phyloP scores from a whole-genome alignment of 306 rosid genomes.

The Spatholobus suberectus region DNA sequence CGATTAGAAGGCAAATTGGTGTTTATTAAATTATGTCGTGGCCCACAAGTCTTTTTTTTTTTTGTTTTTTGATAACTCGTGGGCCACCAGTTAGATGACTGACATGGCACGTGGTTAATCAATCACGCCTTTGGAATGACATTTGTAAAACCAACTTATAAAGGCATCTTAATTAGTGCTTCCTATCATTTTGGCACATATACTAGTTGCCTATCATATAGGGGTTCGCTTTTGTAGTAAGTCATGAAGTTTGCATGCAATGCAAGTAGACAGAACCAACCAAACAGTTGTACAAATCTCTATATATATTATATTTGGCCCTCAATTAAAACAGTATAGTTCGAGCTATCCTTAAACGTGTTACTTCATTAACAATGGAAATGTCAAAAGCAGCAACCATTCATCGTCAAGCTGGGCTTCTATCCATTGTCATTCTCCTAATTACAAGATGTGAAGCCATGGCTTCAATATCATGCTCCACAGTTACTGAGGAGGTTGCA shows the following conservation, averaged over 20 bases:
- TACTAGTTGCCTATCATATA: background rate
- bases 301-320: background rate
- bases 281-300: background rate
- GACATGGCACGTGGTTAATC: background rate
- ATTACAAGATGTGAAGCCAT: background rate
- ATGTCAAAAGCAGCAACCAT: conserved; percentile 20
- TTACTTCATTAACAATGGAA: background rate
- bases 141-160: background rate
- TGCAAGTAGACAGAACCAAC: background rate
- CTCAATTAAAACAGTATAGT: background rate
- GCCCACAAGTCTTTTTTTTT: too few relatives aligned
- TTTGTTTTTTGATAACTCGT: too few relatives aligned
- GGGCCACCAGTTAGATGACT: too few relatives aligned
- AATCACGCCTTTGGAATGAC: background rate
- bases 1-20: too few relatives aligned
- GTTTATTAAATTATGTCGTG: too few relatives aligned
- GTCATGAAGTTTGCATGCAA: conserved; percentile 38
- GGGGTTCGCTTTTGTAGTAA: background rate
- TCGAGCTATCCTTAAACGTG: background rate
- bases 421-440: conserved; percentile 17
- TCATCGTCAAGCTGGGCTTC: background rate
- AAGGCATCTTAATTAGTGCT: background rate
- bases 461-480: background rate
- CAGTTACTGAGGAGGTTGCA: background rate
- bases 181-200: background rate